Conservation (phyloP, 208 protist species). For the Leishmania major region DNA sequence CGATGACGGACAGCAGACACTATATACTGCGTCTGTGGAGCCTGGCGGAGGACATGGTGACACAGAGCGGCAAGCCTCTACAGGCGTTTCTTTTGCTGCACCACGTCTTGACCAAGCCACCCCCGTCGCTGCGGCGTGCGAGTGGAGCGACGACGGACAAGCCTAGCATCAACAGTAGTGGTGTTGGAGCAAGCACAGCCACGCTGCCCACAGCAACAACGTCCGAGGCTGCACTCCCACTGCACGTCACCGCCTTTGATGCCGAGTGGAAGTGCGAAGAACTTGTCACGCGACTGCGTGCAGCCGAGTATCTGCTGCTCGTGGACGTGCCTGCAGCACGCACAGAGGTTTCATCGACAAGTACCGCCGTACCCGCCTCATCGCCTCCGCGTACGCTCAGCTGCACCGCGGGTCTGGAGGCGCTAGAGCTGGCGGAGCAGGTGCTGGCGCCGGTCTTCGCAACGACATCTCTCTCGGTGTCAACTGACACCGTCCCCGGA, state of each 20-base stretch:
- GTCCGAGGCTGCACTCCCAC: background rate
- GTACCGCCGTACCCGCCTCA: background rate
- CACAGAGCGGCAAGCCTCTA: constrained; percentile 35
- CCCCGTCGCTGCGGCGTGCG: constrained; percentile 10
- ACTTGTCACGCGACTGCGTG: constrained; percentile 47
- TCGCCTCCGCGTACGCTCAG: constrained; percentile 18
- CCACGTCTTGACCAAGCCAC: constrained; percentile 29
- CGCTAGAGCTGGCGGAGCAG: constrained; percentile 52
- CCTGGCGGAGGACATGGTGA: constrained; percentile 55
- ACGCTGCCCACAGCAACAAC: constrained; percentile 1
- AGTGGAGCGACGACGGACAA: background rate
- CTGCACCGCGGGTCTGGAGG: constrained; percentile 28
- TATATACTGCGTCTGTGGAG: constrained; percentile 27
- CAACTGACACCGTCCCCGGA: background rate
- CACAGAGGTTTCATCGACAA: background rate
- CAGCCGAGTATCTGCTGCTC: constrained; percentile 49
- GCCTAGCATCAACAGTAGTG: background rate
- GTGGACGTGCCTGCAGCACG: background rate
- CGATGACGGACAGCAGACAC: constrained; percentile 14
- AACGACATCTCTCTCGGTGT: background rate
- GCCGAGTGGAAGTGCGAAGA: constrained; percentile 51
- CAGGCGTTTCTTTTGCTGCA: constrained; percentile 52
- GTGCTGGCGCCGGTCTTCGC: constrained; percentile 56
- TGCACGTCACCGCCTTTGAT: constrained; percentile 29
- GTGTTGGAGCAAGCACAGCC: background rate